These are phyloP conservation scores for Uncinocarpus reesii DNA, from an alignment of 2,329 filamentous ascomycete species.

Conservation along the genomic window DNA sequence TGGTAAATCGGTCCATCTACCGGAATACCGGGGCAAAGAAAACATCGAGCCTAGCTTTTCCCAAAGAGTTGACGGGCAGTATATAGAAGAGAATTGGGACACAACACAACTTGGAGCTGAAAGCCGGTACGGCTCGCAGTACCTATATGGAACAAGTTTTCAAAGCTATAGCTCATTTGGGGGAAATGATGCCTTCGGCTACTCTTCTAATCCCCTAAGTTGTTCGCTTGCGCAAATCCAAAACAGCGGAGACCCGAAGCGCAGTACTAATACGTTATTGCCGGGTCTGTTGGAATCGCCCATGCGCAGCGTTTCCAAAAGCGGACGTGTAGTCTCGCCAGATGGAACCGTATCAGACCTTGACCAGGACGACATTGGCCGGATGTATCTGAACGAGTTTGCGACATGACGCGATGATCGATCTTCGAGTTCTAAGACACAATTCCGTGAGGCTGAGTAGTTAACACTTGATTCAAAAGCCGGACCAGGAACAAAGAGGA, in stretches of 20 bases:
- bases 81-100: slow-evolving; percentile 23
- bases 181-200: slow-evolving; percentile 22
- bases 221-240: slow-evolving; percentile 19
- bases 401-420: slow-evolving; percentile 5
- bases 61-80: slow-evolving; percentile 20
- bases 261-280: slow-evolving; percentile 3
- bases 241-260: slow-evolving; percentile 9
- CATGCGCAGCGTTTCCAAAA: slow-evolving; percentile 16
- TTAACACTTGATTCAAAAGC: neutral
- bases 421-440: neutral
- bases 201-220: slow-evolving; percentile 28
- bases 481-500: neutral
- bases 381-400: slow-evolving; percentile 25
- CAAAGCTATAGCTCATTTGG: slow-evolving; percentile 22
- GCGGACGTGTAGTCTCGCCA: slow-evolving; percentile 22
- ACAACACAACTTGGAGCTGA: slow-evolving; percentile 16
- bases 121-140: slow-evolving; percentile 21
- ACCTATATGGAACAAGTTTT: slow-evolving; percentile 22
- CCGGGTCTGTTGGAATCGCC: slow-evolving; percentile 12
- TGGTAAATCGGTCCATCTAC: slow-evolving; percentile 12
- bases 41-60: slow-evolving; percentile 30
- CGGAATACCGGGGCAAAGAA: slow-evolving; percentile 25
- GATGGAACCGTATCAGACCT: slow-evolving; percentile 30
- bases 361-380: slow-evolving; percentile 27
- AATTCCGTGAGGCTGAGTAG: neutral